Evolutionary conservation across 2,329 filamentous ascomycete species (phyloP).

Genomic region (Paecilomyces formosus): DNA sequence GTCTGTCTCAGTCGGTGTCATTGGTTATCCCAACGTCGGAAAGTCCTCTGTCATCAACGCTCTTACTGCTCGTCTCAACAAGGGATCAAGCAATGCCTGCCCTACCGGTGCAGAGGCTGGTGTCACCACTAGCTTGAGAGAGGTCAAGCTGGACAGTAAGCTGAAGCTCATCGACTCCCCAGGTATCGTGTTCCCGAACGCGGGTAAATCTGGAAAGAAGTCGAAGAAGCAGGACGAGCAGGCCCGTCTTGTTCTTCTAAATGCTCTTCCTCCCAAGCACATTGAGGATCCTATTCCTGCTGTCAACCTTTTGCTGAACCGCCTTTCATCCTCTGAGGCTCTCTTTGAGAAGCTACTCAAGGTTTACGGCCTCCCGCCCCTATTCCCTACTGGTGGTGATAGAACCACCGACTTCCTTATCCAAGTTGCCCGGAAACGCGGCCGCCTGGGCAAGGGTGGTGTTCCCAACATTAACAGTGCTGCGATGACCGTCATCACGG

Average conservation of each 20-base stretch:
- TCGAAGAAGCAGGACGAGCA: slow-evolving; percentile 62
- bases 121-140: slow-evolving; percentile 78
- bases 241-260: slow-evolving; percentile 78
- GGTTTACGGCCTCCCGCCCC: slow-evolving; percentile 75
- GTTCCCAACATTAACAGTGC: slow-evolving; percentile 82
- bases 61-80: slow-evolving; percentile 66
- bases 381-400: slow-evolving; percentile 65
- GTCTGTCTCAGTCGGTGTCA: slow-evolving; percentile 82
- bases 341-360: slow-evolving; percentile 72
- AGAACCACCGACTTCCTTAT: slow-evolving; percentile 84
- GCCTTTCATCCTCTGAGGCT: slow-evolving; percentile 64
- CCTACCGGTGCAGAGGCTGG: slow-evolving; percentile 87
- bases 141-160: slow-evolving; percentile 92
- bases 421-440: slow-evolving; percentile 89
- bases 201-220: slow-evolving; percentile 46
- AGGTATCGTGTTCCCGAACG: slow-evolving; percentile 83
- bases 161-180: slow-evolving; percentile 89
- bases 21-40: slow-evolving; percentile 92
- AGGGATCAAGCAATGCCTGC: slow-evolving; percentile 59
- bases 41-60: slow-evolving; percentile 97
- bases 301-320: slow-evolving; percentile 73
- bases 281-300: slow-evolving; percentile 89
- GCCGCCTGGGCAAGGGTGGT: slow-evolving; percentile 78
- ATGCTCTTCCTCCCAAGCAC: slow-evolving; percentile 86
- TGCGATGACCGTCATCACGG: slow-evolving; percentile 88